A percentile compares a stretch with the other conserved stretches of the same genome.
Conservation (phyloP, 2,329 filamentous ascomycete genomes). For the Pseudogymnoascus destructans region DNA sequence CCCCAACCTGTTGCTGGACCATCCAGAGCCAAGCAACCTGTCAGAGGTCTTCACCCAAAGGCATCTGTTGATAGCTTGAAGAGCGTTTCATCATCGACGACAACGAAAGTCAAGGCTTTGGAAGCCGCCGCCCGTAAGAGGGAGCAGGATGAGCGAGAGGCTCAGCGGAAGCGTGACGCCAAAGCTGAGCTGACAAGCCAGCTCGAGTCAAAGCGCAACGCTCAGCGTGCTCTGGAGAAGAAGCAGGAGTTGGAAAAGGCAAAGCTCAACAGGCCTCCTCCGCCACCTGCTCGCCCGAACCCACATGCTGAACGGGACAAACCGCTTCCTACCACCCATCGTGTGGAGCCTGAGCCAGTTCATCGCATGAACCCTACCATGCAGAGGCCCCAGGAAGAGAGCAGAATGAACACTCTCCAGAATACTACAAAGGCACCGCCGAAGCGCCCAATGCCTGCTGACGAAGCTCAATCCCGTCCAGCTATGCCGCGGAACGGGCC, state of each 20-base stretch:
- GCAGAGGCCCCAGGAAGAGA: conserved; percentile 42
- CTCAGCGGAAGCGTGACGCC: conserved; percentile 64
- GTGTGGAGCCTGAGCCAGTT: conserved; percentile 28
- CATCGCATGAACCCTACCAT: conserved; percentile 47
- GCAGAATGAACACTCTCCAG: conserved; percentile 48
- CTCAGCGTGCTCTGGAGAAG: conserved; percentile 45
- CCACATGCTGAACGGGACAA: conserved; percentile 30
- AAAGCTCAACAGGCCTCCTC: conserved; percentile 50
- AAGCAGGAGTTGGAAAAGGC: conserved; percentile 44
- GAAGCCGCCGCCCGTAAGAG: conserved; percentile 69
- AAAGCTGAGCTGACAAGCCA: conserved; percentile 54
- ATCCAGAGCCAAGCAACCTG: conserved; percentile 17
- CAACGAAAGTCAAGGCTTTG: conserved; percentile 55
- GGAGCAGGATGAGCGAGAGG: conserved; percentile 71
- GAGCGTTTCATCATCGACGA: conserved; percentile 46
- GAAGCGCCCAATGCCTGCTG: conserved; percentile 57
- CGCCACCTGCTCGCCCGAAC: conserved; percentile 44
- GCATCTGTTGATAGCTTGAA: conserved; percentile 45
- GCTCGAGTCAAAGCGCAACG: conserved; percentile 52
- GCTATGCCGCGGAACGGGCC: conserved; percentile 42
- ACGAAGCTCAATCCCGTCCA: conserved; percentile 33
- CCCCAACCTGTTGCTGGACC: conserved; percentile 31
- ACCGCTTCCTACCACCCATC: conserved; percentile 21
- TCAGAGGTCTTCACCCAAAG: conserved; percentile 21
- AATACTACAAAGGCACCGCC: conserved; percentile 56